Evolutionary conservation across 495 filamentous ascomycete species (phyloP).

Genomic region (Neurospora sublineolata): DNA sequence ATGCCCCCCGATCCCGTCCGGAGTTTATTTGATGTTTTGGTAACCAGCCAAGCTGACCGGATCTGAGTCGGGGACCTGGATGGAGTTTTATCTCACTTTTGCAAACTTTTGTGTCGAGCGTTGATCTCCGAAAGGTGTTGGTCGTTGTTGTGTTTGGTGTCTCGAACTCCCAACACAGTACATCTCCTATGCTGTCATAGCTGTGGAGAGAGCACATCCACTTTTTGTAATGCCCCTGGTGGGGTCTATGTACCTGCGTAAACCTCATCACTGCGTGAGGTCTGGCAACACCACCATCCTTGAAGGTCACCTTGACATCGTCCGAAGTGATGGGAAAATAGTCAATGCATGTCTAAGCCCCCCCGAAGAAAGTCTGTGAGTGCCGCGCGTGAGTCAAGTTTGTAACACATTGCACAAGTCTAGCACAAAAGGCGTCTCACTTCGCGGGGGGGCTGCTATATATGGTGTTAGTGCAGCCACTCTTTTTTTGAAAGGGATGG

Average conservation of each 20-base stretch:
- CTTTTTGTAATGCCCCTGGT: not conserved
- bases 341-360: not conserved
- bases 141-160: not conserved
- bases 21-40: not conserved
- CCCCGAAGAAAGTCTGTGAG: not conserved
- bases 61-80: not conserved
- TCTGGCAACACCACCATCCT: not conserved
- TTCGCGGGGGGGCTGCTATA: not conserved
- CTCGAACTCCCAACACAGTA: not conserved
- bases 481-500: not conserved
- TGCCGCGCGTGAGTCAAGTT: not conserved
- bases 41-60: not conserved
- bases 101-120: not conserved
- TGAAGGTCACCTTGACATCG: not conserved
- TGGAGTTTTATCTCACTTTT: not conserved
- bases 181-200: not conserved
- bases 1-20: not conserved
- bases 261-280: not conserved
- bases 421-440: not conserved
- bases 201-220: not conserved
- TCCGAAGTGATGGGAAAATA: not conserved
- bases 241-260: not conserved
- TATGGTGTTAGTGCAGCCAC: not conserved
- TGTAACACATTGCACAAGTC: not conserved
- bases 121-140: not conserved